Evolutionary conservation across 768 basidiomycete species (phyloP), one percentile per base, ranked within the genome.

Genomic region (Lactifluus piperatus): DNA sequence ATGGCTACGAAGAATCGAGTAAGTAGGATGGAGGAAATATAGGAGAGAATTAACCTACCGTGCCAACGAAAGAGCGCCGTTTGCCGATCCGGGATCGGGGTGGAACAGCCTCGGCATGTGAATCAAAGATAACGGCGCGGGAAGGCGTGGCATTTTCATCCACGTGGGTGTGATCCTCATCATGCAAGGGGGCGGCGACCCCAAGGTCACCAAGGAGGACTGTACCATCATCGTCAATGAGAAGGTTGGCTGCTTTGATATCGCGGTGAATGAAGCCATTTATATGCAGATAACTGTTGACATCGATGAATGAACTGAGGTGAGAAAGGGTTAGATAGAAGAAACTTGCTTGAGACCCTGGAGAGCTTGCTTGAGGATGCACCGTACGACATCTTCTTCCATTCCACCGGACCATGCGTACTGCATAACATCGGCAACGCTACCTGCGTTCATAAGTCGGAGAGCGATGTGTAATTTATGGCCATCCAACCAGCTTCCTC

Each of bases 251-350:
- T 4, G 92, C 91, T 72, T 97, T 97, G 66, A 97, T 71, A 68
- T 97, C 94, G 27, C 94, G 83, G 69, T 97, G 91, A n/a, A 92
- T 88, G 69, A 91, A 88, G 0, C 88, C 90, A 62, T 93, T 94
- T 55, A 81, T 77, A 67, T 94, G 91, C n/a, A 93, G 79, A 64
- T 93, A 92, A 64, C 88, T 91, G 64, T 9, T 27, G 24, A 34
- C 1, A 56, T 45, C 10, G 59, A 58, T 34, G 56, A 45, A 56
- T 43, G 13, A 46, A 27, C 53, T 7, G 64, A n/a, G 54, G 64
- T 45, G 66, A 58, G 24, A 56, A 54, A 29, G 54, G 34, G n/a
- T n/a, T n/a, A n/a, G n/a, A 24, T 8, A 47, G 63, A 57, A 27
- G 64, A 60, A 58, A 69, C 82, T 64, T 64, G 89, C 88, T 91